These are phyloP conservation scores for Actinomortierella wolfii DNA, from an alignment of 371 early-diverging fungal species.

Conservation along the genomic window DNA sequence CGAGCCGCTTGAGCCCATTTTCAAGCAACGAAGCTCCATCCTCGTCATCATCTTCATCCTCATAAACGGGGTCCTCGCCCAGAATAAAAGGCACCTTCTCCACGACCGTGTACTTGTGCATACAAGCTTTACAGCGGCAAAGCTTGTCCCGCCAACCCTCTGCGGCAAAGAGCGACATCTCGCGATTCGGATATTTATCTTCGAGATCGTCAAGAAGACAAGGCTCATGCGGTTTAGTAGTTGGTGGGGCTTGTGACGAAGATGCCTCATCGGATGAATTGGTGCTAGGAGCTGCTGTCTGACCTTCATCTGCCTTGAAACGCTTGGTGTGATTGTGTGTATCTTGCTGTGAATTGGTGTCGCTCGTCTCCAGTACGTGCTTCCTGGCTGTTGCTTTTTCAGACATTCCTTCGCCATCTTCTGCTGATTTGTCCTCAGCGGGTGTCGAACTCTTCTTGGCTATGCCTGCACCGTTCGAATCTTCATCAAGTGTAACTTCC, in stretches of 20 bases:
- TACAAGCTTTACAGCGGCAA: conserved; percentile 46
- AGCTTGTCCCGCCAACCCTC: conserved; percentile 44
- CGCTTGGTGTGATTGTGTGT: conserved; percentile 18
- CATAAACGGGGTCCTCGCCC: conserved; percentile 46
- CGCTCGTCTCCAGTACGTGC: conserved; percentile 53
- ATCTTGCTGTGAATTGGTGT: neutral
- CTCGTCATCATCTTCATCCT: conserved; percentile 57
- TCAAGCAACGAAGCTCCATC: conserved; percentile 74
- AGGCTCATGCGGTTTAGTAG: neutral
- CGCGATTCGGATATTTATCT: conserved; percentile 33
- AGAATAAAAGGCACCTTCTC: conserved; percentile 48
- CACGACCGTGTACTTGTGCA: conserved; percentile 15
- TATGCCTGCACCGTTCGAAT: conserved; percentile 14
- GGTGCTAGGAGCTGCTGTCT: neutral
- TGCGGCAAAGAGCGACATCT: conserved; percentile 37
- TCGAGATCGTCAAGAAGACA: conserved; percentile 49
- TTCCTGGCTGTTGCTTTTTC: conserved; percentile 20
- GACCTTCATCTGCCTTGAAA: neutral
- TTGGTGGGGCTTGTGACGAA: neutral
- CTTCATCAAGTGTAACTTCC: conserved; percentile 31
- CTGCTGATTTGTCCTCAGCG: conserved; percentile 19
- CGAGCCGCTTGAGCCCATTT: conserved; percentile 74
- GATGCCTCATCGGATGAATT: neutral
- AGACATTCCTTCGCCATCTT: conserved; percentile 4
- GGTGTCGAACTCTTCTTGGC: conserved; percentile 4